Evolutionary conservation across 1,139 yeast species (phyloP), one percentile per base, ranked within the genome.

Genomic region (Candida sojae): DNA sequence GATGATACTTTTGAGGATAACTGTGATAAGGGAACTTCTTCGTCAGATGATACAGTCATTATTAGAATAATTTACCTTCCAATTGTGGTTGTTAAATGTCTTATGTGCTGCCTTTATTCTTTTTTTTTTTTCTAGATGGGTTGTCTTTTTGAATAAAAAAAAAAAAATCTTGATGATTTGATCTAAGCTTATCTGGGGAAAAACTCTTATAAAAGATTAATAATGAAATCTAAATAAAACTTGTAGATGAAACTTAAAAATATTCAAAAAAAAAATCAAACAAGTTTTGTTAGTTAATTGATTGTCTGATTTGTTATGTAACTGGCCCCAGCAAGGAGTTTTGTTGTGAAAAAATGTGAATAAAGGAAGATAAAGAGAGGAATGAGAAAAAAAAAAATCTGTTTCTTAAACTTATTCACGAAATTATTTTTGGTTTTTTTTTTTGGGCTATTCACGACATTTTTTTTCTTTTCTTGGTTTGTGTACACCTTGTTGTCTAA

Each of bases 21-120:
- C 30, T 42, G 43, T 5, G 56, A 51, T 28, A 54, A 48, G 9
- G 49, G 51, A 12, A 53, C 42, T 38, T 54, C 56, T 30, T 54
- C 57, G 7, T 55, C 58, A 2, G 48, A 44, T 11, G 39, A 39
- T 25, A 38, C 25, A 25, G 45, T 51, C 26, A 52, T 50, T 10
- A 49, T 43, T 39, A 43, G 28, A 45, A 45, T 44, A 21, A 6
- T 26, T 11, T 25, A 25, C 26, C 26, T 25, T 9, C 17, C 6
- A 17, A 28, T 36, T 10, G 30, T 10, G n/a, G 23, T 12, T 25
- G 29, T 12, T 25, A 21, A 17, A 32, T 11, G 33, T n/a, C 4
- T 5, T 2, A 13, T 32, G n/a, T 32, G 21, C 35, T 32, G 35
- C 21, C 21, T 17, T 17, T 17, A 2, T 17, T 17, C 21, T 17